Conservation (phyloP, 228 moss, liverwort and hornwort genomes). For the Sphagnum magellanicum region DNA sequence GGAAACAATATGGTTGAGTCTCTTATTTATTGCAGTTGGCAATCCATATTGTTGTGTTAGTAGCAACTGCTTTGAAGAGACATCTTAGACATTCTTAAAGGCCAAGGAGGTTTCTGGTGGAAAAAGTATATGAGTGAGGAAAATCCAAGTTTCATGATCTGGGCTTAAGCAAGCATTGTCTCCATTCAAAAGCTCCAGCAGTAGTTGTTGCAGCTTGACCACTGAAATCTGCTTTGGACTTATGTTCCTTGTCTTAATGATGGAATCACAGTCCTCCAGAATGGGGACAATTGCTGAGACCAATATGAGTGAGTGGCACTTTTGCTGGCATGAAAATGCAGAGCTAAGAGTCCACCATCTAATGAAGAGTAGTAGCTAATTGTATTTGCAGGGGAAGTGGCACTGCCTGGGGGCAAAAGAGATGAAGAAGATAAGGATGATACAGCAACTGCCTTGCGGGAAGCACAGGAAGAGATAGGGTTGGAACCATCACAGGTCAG, state of each 20-base stretch:
- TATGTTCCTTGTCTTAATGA: background rate
- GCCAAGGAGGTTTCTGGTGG: no score
- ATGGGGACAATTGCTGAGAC: background rate
- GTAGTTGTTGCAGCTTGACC: background rate
- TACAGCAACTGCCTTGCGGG: slow-evolving; percentile 40
- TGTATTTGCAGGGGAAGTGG: slow-evolving; percentile 33
- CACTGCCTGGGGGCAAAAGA: slow-evolving; percentile 49
- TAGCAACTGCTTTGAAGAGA: no score
- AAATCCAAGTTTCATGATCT: no score
- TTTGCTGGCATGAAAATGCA: no score
- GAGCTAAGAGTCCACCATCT: background rate
- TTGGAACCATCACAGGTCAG: slow-evolving; percentile 33
- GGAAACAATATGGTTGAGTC: background rate
- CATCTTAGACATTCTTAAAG: no score
- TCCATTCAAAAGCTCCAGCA: background rate
- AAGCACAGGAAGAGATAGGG: slow-evolving; percentile 50
- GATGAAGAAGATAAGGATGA: slow-evolving; percentile 41
- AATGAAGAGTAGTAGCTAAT: background rate
- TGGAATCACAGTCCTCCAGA: background rate
- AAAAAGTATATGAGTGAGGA: no score
- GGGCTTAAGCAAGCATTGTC: no score
- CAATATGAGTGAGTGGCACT: background rate
- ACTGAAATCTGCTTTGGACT: background rate
- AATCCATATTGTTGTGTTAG: background rate
- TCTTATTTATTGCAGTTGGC: background rate